Percentiles rank a stretch among this genome's conserved stretches.
These are phyloP conservation scores for Coniosporium apollinis DNA, from an alignment of 495 filamentous ascomycete genomes.

Conservation along the genomic window DNA sequence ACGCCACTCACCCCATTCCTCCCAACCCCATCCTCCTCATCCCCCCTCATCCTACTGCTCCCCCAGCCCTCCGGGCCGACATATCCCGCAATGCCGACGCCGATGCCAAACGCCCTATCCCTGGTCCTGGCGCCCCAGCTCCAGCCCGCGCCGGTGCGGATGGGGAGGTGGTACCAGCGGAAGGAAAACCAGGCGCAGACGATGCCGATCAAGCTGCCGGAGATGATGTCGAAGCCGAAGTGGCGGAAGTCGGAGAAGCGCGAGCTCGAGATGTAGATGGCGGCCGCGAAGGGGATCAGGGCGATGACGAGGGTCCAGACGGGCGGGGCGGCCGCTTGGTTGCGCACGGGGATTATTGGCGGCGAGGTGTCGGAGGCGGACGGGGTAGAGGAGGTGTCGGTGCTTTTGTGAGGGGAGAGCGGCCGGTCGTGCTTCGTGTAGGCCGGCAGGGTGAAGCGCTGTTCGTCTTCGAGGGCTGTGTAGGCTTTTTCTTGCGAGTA, in stretches of 20 bases:
- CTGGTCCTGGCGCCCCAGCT: constrained; percentile 22
- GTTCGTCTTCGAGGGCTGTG: constrained; percentile 3
- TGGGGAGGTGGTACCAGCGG: constrained; percentile 37
- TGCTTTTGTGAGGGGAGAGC: constrained; percentile 1
- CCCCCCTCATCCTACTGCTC: neutral
- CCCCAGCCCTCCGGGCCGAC: constrained; percentile 21
- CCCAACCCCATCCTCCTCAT: neutral
- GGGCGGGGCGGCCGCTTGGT: constrained; percentile 41
- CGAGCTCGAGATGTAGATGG: constrained; percentile 43
- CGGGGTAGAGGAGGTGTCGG: constrained; percentile 11
- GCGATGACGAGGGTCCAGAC: constrained; percentile 38
- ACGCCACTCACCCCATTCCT: constrained; percentile 9
- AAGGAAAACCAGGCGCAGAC: constrained; percentile 39
- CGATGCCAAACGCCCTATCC: constrained; percentile 23
- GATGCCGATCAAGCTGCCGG: constrained; percentile 39
- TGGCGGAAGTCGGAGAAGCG: constrained; percentile 49
- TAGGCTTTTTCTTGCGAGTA: constrained; percentile 9
- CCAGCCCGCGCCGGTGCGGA: constrained; percentile 20
- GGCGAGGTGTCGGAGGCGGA: constrained; percentile 4
- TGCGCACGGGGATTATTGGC: constrained; percentile 17
- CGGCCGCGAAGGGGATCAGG: constrained; percentile 37
- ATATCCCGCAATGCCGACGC: constrained; percentile 22
- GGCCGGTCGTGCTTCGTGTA: neutral
- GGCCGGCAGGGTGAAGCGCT: neutral
- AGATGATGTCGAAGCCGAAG: constrained; percentile 47